Evolutionary conservation across 2,329 filamentous ascomycete species (phyloP).

Genomic region (Pseudodiploospora longispora): DNA sequence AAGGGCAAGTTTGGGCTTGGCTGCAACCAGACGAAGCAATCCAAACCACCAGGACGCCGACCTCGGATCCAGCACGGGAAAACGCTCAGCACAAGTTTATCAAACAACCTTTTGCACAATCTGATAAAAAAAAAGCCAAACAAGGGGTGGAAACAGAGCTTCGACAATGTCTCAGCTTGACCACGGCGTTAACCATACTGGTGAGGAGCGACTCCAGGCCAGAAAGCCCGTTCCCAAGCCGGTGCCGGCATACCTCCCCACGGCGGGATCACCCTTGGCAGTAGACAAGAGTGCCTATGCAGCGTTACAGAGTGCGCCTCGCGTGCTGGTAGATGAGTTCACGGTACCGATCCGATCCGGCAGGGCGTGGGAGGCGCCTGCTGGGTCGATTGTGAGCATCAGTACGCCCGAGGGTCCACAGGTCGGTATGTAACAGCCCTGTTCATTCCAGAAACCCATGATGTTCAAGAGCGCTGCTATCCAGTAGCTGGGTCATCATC

Average conservation of each 20-base stretch:
- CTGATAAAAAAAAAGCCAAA: not conserved
- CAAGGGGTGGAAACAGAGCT: not conserved
- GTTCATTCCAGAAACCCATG: no score
- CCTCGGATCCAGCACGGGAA: no score
- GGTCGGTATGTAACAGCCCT: conserved; percentile 40
- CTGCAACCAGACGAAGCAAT: no score
- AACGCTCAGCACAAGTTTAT: no score
- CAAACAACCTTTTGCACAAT: not conserved
- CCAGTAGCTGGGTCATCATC: no score
- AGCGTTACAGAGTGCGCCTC: conserved; percentile 44
- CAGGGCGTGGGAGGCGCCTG: conserved; percentile 61
- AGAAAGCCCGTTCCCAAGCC: conserved; percentile 38
- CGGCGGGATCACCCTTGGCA: conserved; percentile 32
- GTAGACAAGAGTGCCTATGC: conserved; percentile 47
- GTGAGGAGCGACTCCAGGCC: conserved; percentile 31
- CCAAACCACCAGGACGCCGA: no score
- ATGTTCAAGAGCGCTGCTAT: no score
- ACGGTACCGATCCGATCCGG: conserved; percentile 67
- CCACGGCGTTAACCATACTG: conserved; percentile 7
- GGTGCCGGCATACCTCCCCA: conserved; percentile 40
- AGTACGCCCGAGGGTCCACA: conserved; percentile 71
- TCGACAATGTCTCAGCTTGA: conserved; percentile 7
- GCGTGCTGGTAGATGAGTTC: conserved; percentile 41
- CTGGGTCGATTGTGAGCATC: conserved; percentile 62
- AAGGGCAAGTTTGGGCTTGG: no score